phyloP scores from a whole-genome alignment of 345 rosid genomes.

The Syzygium oleosum region DNA sequence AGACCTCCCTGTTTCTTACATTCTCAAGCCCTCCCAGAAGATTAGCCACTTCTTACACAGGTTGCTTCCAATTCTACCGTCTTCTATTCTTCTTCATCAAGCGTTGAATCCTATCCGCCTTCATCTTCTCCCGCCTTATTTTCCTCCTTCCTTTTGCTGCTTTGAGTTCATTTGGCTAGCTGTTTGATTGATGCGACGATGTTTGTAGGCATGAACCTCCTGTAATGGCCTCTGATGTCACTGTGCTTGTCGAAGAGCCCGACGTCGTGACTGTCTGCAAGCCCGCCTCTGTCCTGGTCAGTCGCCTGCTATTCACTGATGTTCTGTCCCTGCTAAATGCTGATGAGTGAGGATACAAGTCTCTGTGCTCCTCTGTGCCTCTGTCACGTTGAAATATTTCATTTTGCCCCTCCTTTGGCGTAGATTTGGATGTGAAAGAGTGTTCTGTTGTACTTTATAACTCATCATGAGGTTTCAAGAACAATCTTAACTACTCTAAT shows the following conservation, averaged over 20 bases:
- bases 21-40: conserved; percentile 72
- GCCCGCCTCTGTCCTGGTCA: conserved; percentile 87
- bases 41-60: conserved; percentile 92
- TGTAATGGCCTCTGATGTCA: conserved; percentile 53
- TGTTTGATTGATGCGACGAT: not conserved
- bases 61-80: conserved; percentile 1
- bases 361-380: not conserved
- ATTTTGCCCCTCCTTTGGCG: not conserved
- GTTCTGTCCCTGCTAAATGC: not conserved
- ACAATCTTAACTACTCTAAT: not conserved
- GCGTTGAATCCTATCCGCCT: not conserved
- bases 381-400: not conserved
- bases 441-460: not conserved
- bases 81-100: not conserved
- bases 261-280: conserved; percentile 82
- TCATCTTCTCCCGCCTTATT: not conserved
- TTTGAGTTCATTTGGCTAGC: not conserved
- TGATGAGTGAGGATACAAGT: not conserved
- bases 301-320: conserved; percentile 5
- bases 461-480: not conserved
- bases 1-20: conserved; percentile 56
- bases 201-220: conserved; percentile 92
- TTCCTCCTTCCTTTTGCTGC: not conserved
- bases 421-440: not conserved
- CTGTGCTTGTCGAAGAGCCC: conserved; percentile 51